phyloP scores from a whole-genome alignment of 2,329 filamentous ascomycete genomes.

The Aspergillus novofumigatus region DNA sequence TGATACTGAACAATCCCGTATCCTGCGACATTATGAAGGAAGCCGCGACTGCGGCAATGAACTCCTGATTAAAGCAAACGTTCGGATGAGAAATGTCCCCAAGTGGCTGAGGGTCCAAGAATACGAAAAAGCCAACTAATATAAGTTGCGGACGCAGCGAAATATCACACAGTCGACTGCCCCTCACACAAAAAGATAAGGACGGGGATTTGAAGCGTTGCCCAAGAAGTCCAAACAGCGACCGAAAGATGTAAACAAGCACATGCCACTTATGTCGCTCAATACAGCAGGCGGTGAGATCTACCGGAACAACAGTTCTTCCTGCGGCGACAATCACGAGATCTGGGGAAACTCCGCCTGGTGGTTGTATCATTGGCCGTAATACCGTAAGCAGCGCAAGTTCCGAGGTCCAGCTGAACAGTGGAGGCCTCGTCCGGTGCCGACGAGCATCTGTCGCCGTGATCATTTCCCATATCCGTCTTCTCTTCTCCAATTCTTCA shows the following conservation, averaged over 20 bases:
- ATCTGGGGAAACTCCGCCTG: slow-evolving; percentile 31
- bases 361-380: slow-evolving; percentile 6
- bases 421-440: slow-evolving; percentile 15
- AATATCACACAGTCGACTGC: neutral
- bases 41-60: slow-evolving; percentile 25
- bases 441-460: slow-evolving; percentile 16
- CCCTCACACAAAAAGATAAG: neutral
- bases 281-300: slow-evolving; percentile 28
- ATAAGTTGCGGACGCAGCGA: neutral
- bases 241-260: slow-evolving; percentile 34
- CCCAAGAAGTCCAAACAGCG: slow-evolving; percentile 4
- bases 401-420: slow-evolving; percentile 34
- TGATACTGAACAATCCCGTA: slow-evolving; percentile 82
- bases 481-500: slow-evolving; percentile 10
- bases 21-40: slow-evolving; percentile 72
- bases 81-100: neutral
- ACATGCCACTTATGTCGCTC: slow-evolving; percentile 18
- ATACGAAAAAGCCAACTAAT: neutral
- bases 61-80: neutral
- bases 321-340: slow-evolving; percentile 22
- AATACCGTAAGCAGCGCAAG: slow-evolving; percentile 12
- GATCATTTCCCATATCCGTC: slow-evolving; percentile 6
- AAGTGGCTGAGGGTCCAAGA: neutral
- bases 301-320: slow-evolving; percentile 15
- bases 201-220: neutral